Base-by-base conservation (phyloP, 1,139 yeast species). In the Debaryomycetaceae sp. region DNA sequence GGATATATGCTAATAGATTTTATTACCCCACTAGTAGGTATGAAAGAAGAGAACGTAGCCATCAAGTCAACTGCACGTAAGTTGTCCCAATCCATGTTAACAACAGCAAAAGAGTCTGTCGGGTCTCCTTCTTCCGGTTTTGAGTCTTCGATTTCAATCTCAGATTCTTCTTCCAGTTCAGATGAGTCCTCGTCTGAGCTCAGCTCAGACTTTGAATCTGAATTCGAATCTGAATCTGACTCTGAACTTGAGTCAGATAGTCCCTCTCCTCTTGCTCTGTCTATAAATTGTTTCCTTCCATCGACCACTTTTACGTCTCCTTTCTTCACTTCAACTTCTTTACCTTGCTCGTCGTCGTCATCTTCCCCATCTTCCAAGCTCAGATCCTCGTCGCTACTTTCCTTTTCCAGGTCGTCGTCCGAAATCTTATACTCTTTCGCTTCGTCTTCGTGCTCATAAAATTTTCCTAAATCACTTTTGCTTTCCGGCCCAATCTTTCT, bases 61-160 rank as follows among this genome's bases (percentile, higher is more conserved):
- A 87, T 80, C 48, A 94, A 58, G 59, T 92, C 98, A 9, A 79
- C 81, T 0, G 98, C 87, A 39, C 81, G 76, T 16, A 94, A 73
- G 56, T 92, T 87, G 52, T 94, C 99, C 98, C 98, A 94, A 58
- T 94, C 98, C 77, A 94, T 73, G 55, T 94, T 94, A 26, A 94
- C 98, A 2, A 84, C 96, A 0, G 98, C 98, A 57, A 94, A 73
- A 5, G 87, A 69, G 30, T 69, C 67, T 0, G 95, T 75, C 22
- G 96, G 96, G 2, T 91, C 97, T 33, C 96, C 95, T 44, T 81
- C 83, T 38, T 87, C 92, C 9, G 94, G 86, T 42, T 78, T 75
- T 6, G 63, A 59, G 28, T 67, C 70, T 49, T 82, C 91, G 3
- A 70, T 49, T 46, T 81, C 87, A 17, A 73, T 59, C 18, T 78